Base-by-base conservation (phyloP, 1,284 basidiomycete species). In the Ganoderma boninense region DNA sequence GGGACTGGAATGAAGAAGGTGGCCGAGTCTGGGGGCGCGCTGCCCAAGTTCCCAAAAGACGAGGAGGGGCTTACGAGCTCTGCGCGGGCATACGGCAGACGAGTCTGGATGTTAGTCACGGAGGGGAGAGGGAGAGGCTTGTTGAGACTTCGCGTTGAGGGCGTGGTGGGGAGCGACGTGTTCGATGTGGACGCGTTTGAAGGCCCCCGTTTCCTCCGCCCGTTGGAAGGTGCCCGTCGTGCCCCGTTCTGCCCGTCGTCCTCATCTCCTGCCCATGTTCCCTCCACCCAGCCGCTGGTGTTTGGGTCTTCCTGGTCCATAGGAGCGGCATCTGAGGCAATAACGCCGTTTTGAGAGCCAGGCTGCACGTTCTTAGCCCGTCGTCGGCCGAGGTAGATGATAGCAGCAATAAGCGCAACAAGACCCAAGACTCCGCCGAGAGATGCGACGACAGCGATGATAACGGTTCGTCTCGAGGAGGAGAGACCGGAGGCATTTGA, bases 271-370 rank as follows among this genome's bases (percentile, higher is more conserved):
- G 64, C 62, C 74, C 74, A 76, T 7, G 74, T 74, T 16, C 73
- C 75, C 38, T 74, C 70, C 1, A 70, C 71, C 75, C 75, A 76
- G 2, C 75, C 75, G 62, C 75, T 76, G 18, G 71, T 68, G 26
- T 64, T 69, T 0, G 74, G 71, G 56, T 76, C 70, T 4, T 74
- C 74, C 29, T 73, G 69, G 49, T 69, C 69, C 68, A 68, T 74
- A 46, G 61, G 69, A 42, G 14, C 69, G 38, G 60, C 73, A 54
- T 67, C 64, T 32, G 26, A 67, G 44, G 29, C 63, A 23, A 75
- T 65, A 11, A 66, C 70, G 14, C 66, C 60, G 13, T 67, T 63
- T 62, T 42, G 60, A 13, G 74, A 6, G 64, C 20, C 43, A 62
- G 42, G 38, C 8, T 26, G 40, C 40, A 42, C 35, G 65, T 74